Evolutionary conservation across 106 monocot genomes (phyloP).

Genomic region (Posidonia australis): DNA sequence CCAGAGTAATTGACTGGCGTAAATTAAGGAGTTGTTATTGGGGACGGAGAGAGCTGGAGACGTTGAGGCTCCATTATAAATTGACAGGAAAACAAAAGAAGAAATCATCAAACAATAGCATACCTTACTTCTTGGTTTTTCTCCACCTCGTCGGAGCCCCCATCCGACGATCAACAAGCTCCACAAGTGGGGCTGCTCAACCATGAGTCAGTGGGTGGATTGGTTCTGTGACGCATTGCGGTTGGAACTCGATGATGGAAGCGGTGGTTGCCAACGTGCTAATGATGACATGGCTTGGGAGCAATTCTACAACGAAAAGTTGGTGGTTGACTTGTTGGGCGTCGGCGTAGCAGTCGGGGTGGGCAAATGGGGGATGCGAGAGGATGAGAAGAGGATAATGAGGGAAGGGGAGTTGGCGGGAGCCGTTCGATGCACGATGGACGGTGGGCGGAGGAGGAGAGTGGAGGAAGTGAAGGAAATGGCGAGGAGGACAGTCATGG

Average conservation of each 20-base stretch:
- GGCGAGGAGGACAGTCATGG: slow-evolving; percentile 3
- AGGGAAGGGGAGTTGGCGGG: slow-evolving; percentile 2
- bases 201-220: slow-evolving; percentile 4
- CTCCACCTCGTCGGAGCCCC: too few relatives aligned
- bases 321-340: slow-evolving; percentile 7
- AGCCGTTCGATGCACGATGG: slow-evolving; percentile 3
- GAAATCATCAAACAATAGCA: too few relatives aligned
- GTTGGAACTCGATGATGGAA: slow-evolving; percentile 51
- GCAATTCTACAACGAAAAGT: slow-evolving; percentile 14
- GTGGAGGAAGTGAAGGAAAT: neutral
- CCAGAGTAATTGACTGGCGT: too few relatives aligned
- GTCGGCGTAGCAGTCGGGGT: slow-evolving; percentile 6
- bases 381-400: slow-evolving; percentile 7
- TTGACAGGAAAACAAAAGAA: too few relatives aligned
- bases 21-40: too few relatives aligned
- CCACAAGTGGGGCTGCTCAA: slow-evolving; percentile 6
- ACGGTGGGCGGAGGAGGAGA: slow-evolving; percentile 12
- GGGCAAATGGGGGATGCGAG: neutral
- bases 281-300: slow-evolving; percentile 10
- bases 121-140: too few relatives aligned
- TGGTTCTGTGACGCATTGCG: slow-evolving; percentile 51
- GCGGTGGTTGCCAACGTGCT: slow-evolving; percentile 5
- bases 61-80: too few relatives aligned
- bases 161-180: too few relatives aligned
- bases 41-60: too few relatives aligned